Evolutionary conservation across 805 yeast species (phyloP).

Genomic region (Ogataea zsoltii): DNA sequence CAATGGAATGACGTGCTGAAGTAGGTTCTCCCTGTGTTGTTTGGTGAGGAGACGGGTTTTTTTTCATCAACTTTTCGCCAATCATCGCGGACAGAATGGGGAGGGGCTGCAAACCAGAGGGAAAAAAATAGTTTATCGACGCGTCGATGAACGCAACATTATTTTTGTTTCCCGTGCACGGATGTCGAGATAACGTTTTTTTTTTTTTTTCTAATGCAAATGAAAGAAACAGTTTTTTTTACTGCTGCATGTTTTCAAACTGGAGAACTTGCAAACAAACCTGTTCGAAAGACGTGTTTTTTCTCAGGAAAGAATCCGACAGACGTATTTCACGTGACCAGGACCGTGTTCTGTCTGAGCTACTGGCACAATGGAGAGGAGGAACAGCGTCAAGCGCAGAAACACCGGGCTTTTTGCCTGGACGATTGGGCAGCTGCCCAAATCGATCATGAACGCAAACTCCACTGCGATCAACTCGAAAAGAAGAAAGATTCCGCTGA

Average conservation of each 20-base stretch:
- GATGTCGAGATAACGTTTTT: neutral
- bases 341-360: no score
- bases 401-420: conserved; percentile 27
- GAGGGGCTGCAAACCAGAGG: conserved; percentile 1
- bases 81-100: conserved; percentile 13
- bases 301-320: no score
- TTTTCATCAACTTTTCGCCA: conserved; percentile 17
- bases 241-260: no score
- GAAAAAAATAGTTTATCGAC: no score
- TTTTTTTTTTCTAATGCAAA: neutral
- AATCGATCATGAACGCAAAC: conserved; percentile 27
- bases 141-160: conserved; percentile 3
- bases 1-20: neutral
- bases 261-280: no score
- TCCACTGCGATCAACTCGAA: conserved; percentile 34
- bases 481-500: conserved; percentile 36
- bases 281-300: no score
- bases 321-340: no score
- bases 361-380: conserved; percentile 12
- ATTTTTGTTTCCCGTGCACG: neutral
- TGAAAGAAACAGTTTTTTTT: neutral
- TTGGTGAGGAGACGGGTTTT: neutral
- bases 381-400: conserved; percentile 22
- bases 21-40: no score
- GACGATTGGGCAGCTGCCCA: conserved; percentile 28